A percentile compares a stretch with the other conserved stretches of the same genome.
Evolutionary conservation across 202 grass and related monocot genomes (phyloP).

Genomic region (Eragrostis tef): DNA sequence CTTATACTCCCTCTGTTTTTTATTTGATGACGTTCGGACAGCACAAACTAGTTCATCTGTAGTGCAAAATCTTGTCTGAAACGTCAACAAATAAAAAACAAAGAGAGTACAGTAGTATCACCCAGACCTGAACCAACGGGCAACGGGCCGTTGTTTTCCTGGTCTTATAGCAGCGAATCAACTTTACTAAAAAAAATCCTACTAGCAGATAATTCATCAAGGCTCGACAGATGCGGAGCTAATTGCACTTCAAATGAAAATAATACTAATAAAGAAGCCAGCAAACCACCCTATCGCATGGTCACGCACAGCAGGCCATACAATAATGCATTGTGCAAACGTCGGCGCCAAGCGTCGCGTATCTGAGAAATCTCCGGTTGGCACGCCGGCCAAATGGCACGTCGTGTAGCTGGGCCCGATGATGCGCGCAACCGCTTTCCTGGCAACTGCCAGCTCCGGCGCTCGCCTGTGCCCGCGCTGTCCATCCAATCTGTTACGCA

Average conservation of each 20-base stretch:
- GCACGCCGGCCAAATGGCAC: conserved; percentile 24
- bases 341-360: conserved; percentile 23
- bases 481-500: conserved; percentile 10
- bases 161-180: not conserved
- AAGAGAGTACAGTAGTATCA: too few relatives aligned
- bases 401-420: not conserved
- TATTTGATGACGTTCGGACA: too few relatives aligned
- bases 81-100: too few relatives aligned
- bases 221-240: not conserved
- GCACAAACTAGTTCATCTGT: too few relatives aligned
- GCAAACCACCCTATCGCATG: not conserved
- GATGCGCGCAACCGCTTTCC: not conserved
- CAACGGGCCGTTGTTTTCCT: not conserved
- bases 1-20: too few relatives aligned
- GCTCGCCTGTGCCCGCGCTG: conserved; percentile 39
- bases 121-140: not conserved
- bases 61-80: too few relatives aligned
- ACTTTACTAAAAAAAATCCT: too few relatives aligned
- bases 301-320: not conserved
- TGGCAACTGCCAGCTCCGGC: conserved; percentile 19
- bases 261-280: not conserved
- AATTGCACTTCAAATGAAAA: not conserved
- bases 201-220: not conserved
- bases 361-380: conserved; percentile 2
- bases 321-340: not conserved